A percentile compares a stretch with the other conserved stretches of the same genome.
Conservation (phyloP, 805 yeast genomes). For the Candida bentonensis region DNA sequence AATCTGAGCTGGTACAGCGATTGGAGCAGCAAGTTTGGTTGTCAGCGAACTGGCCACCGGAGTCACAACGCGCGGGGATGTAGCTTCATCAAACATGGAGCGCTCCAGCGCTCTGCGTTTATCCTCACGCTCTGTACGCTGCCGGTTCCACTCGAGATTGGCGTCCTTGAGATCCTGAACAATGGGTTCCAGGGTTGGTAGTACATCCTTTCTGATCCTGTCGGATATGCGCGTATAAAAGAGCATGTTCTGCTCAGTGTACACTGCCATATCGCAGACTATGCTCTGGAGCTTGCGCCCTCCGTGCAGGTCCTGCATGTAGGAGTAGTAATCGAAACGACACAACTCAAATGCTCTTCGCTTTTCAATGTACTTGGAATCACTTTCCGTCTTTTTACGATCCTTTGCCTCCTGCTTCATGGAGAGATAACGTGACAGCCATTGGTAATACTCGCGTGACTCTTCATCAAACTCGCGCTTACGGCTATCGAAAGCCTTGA, state of each 20-base stretch:
- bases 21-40: background rate
- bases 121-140: slow-evolving; percentile 26
- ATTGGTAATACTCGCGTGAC: slow-evolving; percentile 28
- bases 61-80: slow-evolving; percentile 6
- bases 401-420: slow-evolving; percentile 21
- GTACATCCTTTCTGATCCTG: slow-evolving; percentile 14
- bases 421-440: slow-evolving; percentile 29
- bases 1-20: background rate
- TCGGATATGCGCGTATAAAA: slow-evolving; percentile 16
- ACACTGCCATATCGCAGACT: slow-evolving; percentile 23
- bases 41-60: slow-evolving; percentile 15
- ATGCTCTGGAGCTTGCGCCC: slow-evolving; percentile 29
- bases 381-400: slow-evolving; percentile 19
- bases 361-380: slow-evolving; percentile 27
- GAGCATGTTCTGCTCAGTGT: slow-evolving; percentile 21
- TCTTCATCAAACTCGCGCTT: slow-evolving; percentile 32
- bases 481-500: slow-evolving; percentile 25
- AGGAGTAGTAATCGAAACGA: slow-evolving; percentile 29
- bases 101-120: slow-evolving; percentile 23
- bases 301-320: slow-evolving; percentile 26
- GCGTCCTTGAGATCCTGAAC: slow-evolving; percentile 22
- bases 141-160: slow-evolving; percentile 24
- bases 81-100: slow-evolving; percentile 7
- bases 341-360: slow-evolving; percentile 26
- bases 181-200: slow-evolving; percentile 19